Conservation (phyloP, 495 filamentous ascomycete genomes). For the Penicillium atrosanguineum region DNA sequence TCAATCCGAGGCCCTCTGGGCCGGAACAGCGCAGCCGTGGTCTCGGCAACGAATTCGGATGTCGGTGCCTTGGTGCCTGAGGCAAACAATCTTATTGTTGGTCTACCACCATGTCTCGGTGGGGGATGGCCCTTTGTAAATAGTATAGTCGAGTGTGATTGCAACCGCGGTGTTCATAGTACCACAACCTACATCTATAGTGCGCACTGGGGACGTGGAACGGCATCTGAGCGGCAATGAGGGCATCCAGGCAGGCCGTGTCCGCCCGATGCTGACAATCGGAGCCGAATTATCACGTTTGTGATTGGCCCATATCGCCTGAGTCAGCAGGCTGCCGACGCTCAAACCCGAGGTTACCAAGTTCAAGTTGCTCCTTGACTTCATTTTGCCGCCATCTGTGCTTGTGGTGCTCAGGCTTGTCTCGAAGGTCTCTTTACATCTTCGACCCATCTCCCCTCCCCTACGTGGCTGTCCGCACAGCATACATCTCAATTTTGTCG, state of each 20-base stretch:
- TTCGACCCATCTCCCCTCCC: conserved; percentile 17
- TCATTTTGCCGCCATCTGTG: conserved; percentile 30
- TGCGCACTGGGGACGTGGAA: not conserved
- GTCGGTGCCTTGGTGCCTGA: conserved; percentile 17
- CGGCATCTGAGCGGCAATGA: conserved; percentile 9
- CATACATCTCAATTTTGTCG: not conserved
- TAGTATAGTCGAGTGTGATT: not conserved
- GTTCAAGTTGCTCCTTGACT: conserved; percentile 30
- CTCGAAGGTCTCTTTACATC: conserved; percentile 7
- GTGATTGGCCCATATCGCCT: conserved; percentile 37
- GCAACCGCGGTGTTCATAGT: not conserved
- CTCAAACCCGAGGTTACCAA: conserved; percentile 47
- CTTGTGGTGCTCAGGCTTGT: conserved; percentile 12
- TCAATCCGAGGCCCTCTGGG: conserved; percentile 6
- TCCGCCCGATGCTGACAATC: conserved; percentile 48
- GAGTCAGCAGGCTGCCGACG: conserved; percentile 37
- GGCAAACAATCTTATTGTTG: not conserved
- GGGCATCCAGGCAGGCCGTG: conserved; percentile 29
- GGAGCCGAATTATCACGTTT: conserved; percentile 20
- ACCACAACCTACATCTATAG: not conserved
- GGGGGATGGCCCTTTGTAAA: not conserved
- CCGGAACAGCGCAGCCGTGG: conserved; percentile 2
- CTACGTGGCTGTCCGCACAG: not conserved
- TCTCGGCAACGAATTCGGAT: conserved; percentile 17
- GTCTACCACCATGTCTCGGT: not conserved